Evolutionary conservation across 352 stramenopile genomes (phyloP).

Genomic region (Discostella stelligera): DNA sequence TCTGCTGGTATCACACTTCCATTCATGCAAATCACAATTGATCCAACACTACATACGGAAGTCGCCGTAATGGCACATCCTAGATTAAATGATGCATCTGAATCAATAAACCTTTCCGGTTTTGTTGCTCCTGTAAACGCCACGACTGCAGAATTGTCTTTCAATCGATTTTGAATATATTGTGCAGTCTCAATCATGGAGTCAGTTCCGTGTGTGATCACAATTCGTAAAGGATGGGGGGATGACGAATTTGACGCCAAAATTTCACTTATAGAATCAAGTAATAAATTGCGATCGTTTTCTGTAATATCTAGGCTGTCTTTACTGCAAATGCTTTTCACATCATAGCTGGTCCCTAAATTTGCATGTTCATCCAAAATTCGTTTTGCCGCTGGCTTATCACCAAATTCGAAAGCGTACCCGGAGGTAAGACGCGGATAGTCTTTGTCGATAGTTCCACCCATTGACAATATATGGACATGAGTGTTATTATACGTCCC

Average conservation of each 20-base stretch:
- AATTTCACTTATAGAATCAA: conserved; percentile 16
- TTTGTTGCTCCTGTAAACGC: conserved; percentile 61
- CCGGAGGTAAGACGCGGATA: conserved; percentile 54
- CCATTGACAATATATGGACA: conserved; percentile 52
- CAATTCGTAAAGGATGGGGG: conserved; percentile 25
- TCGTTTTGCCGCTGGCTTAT: conserved; percentile 37
- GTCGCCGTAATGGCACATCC: conserved; percentile 49
- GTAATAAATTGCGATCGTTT: conserved; percentile 29
- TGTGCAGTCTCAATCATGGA: conserved; percentile 56
- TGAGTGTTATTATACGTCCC: conserved; percentile 12
- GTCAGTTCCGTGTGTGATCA: conserved; percentile 63
- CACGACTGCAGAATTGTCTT: conserved; percentile 16
- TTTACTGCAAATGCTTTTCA: conserved; percentile 46
- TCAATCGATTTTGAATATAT: conserved; percentile 27
- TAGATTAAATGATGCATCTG: conserved; percentile 59
- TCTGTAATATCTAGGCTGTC: conserved; percentile 58
- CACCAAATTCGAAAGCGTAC: conserved; percentile 57
- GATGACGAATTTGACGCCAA: background rate
- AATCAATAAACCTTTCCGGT: conserved; percentile 62
- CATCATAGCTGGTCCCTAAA: conserved; percentile 35
- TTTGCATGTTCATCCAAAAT: conserved; percentile 43
- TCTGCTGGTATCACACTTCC: conserved; percentile 42
- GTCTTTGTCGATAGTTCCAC: conserved; percentile 63
- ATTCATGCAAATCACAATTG: conserved; percentile 60
- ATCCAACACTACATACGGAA: conserved; percentile 16